Percentiles rank a stretch among this genome's conserved stretches.
These are phyloP conservation scores for Nakataea oryzae DNA, from an alignment of 2,329 filamentous ascomycete genomes.

Conservation along the genomic window DNA sequence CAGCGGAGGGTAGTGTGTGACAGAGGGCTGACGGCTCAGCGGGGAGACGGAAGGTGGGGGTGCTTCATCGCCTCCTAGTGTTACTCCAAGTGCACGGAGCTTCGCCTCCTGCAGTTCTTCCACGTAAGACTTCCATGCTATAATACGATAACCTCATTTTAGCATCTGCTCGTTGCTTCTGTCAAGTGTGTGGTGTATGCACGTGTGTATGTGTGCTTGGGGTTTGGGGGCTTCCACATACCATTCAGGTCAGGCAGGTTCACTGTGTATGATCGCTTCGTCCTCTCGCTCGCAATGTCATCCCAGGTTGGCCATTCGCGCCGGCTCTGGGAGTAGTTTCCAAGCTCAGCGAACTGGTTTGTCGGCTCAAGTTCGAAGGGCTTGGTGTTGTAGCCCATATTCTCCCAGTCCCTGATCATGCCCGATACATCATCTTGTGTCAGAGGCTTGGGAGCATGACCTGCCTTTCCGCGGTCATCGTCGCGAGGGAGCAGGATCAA, in stretches of 20 bases:
- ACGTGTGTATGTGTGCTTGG: conserved; percentile 11
- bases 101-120: conserved; percentile 82
- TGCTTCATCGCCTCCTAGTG: conserved; percentile 63
- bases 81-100: conserved; percentile 81
- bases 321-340: conserved; percentile 51
- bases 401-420: conserved; percentile 57
- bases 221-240: conserved; percentile 20
- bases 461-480: conserved; percentile 51
- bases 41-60: conserved; percentile 53
- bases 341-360: conserved; percentile 23
- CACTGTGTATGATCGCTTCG: conserved; percentile 45
- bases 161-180: background rate
- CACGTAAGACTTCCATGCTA: conserved; percentile 65
- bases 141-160: background rate
- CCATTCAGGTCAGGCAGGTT: conserved; percentile 59
- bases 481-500: conserved; percentile 59
- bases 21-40: conserved; percentile 59
- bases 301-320: conserved; percentile 55
- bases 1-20: conserved; percentile 58
- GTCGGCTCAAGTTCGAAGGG: conserved; percentile 58
- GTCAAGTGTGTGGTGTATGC: background rate
- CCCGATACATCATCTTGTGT: conserved; percentile 42
- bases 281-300: conserved; percentile 46
- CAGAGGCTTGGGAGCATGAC: conserved; percentile 43
- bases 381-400: conserved; percentile 56